Base-by-base conservation (phyloP, 2,329 filamentous ascomycete species). In the Coniochaeta sp. region DNA sequence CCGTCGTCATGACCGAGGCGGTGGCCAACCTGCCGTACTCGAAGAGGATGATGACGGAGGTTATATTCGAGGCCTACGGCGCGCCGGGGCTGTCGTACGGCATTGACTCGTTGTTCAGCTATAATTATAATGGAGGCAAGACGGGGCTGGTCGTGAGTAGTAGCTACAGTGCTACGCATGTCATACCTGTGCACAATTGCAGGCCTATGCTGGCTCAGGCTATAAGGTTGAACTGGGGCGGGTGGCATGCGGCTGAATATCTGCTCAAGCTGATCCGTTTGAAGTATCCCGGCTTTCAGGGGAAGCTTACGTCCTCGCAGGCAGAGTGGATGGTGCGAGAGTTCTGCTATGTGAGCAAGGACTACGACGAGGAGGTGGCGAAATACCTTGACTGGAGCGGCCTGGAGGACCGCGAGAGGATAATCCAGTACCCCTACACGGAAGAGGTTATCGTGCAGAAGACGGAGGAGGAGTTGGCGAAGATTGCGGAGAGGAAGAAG, bases 101-200 rank as follows among this genome's bases (percentile, higher is more conserved):
- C 49, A 91, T 99, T 71, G 94, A 99, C 68, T 95, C 91, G 10
- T 81, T 99, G 28, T 99, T 99, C 72, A 95, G 92, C 18, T 99
- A 96, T 73, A 79, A 86, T 55, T 88, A 96, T 72, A 99, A 99
- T 66, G 83, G 87, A 55, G 94, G 94, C 56, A 83, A 78, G 49
- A 92, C 89, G 24, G 94, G 94, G 6, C 75, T 99, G 20, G 87
- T 99, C 32, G 81, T 97, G 28, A 95, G 90, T 2, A 95, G 91
- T 1, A 95, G 91, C 3, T 87, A 96, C 65, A 95, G 90, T 45
- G 89, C 94, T 3, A 99, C 94, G 6, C 92, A 99, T 68, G 76
- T 99, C 18, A 96, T 99, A 58, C 94, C 94, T 1, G 91, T 99
- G 5, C 81, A 95, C 63, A 85, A 96, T 62, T 84, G 82, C 22